Percentiles rank a stretch among this genome's conserved stretches.
Evolutionary conservation across 345 rosid species (phyloP).

Genomic region (Populus davidiana): DNA sequence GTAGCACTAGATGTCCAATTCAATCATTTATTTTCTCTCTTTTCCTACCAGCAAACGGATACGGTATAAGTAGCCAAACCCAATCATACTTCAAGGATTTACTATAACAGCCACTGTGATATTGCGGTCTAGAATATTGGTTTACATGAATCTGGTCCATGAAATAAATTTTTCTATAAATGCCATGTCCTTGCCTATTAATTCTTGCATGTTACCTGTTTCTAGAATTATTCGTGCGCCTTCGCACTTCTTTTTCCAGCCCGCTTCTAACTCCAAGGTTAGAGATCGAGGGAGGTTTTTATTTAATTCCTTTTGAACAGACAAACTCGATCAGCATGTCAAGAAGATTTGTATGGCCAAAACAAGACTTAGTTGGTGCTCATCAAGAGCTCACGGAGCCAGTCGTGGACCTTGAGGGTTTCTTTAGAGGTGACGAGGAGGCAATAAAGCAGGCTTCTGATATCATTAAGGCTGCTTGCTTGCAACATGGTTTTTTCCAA

Average conservation of each 20-base stretch:
- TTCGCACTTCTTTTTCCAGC: slow-evolving; percentile 14
- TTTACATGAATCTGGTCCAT: no score
- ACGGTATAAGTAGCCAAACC: no score
- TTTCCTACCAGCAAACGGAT: no score
- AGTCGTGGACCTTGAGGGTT: slow-evolving; percentile 43
- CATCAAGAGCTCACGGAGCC: slow-evolving; percentile 43
- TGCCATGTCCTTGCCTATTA: background rate
- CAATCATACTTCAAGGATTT: no score
- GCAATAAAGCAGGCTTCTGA: slow-evolving; percentile 29
- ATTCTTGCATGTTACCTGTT: background rate
- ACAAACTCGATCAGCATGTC: slow-evolving; percentile 27
- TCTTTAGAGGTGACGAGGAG: slow-evolving; percentile 38
- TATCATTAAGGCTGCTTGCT: slow-evolving; percentile 43
- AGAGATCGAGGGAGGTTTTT: slow-evolving; percentile 1
- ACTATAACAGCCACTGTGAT: no score
- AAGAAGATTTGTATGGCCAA: slow-evolving; percentile 43
- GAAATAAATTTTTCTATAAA: background rate
- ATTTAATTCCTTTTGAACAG: slow-evolving; percentile 23
- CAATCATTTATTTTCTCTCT: no score
- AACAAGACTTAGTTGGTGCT: slow-evolving; percentile 27
- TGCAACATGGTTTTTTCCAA: slow-evolving; percentile 58
- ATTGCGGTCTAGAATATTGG: no score
- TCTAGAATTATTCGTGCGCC: slow-evolving; percentile 14
- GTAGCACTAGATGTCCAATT: no score
- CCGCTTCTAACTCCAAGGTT: slow-evolving; percentile 5